Evolutionary conservation across 2,329 filamentous ascomycete genomes (phyloP), one percentile per base, ranked within the genome.

Genomic region (Claviceps monticola): DNA sequence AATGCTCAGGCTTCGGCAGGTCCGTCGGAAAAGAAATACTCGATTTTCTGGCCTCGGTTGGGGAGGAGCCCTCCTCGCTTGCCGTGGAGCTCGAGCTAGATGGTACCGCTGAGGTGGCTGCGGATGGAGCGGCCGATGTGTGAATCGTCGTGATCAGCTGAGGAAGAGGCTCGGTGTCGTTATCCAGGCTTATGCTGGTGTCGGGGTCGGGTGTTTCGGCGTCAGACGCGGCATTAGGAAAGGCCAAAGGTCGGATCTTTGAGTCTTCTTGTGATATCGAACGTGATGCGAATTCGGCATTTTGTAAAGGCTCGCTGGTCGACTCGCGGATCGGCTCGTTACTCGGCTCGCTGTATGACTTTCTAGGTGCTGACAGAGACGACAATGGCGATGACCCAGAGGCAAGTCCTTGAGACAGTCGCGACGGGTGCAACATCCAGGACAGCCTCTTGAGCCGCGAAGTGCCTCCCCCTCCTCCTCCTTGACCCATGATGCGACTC

Each of bases 301-400:
- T 14, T 42, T 37, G 14, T 23, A 16, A 6, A 16, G 46, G 13
- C 23, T 29, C 36, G 41, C 44, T 36, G 44, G 16, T 36, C 26
- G 44, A n/a, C 26, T 46, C 42, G 39, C 4, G n/a, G 39, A 17
- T 42, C 17, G 23, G 5, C 5, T 45, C 23, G n/a, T 38, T 47
- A 6, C 7, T 16, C 34, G 19, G 19, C 17, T 21, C 41, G 7
- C 34, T 43, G 8, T 23, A 8, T 23, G 48, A 36, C 13, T n/a
- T 41, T 41, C 43, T 47, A 29, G 47, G 53, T 13, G 51, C 48
- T 54, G 44, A 34, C 41, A 19, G 29, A 39, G 53, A 53, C 2
- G 56, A 56, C 17, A 61, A 64, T 29, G 72, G 72, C 53, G 72
- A 75, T 52, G 74, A 58, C 46, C 73, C 70, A 17, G 67, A 70